Evolutionary conservation across 352 stramenopile genomes (phyloP), one percentile per base, ranked within the genome.

Genomic region (Phytopythium oedochilum): DNA sequence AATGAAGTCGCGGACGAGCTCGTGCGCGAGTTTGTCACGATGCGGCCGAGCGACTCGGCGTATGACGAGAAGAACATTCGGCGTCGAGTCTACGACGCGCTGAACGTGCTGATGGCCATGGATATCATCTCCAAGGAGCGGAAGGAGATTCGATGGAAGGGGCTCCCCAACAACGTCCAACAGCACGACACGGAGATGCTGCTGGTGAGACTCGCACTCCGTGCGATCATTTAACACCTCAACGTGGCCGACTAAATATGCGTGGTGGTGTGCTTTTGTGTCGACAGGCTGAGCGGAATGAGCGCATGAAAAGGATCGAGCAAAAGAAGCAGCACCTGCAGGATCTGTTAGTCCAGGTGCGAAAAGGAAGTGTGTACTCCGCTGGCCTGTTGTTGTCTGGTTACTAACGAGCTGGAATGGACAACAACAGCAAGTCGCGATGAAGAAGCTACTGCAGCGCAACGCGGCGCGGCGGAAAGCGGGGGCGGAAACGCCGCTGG

Each of bases 91-190:
- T 99, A 98, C 57, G 96, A 99, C 60, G 96, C 95, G 29, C 70
- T 99, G 15, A 98, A 99, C 65, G 96, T 99, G 17, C 71, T 99
- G 25, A 98, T 98, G 92, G 96, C 96, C 14, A 98, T 98, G 92
- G 95, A 98, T 46, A 98, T 99, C 51, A 98, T 99, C 53, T 92
- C 83, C 28, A 98, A 98, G 70, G 94, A 98, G 55, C 96, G 96
- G 23, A 97, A 97, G 60, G 84, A 96, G 53, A 97, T 93, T 60
- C 73, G 74, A 36, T 97, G 81, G 83, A 93, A 83, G 64, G 87
- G 79, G 7, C 70, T 94, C 34, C 82, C 80, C 18, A 85, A 77
- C 35, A 92, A 87, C 68, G 58, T 89, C 26, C 75, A 94, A 49
- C 79, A 96, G 51, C 78, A 96, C 42, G 86, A 98, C 53, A 75